Conservation (phyloP, 768 basidiomycete genomes). For the Gautieria morchelliformis region DNA sequence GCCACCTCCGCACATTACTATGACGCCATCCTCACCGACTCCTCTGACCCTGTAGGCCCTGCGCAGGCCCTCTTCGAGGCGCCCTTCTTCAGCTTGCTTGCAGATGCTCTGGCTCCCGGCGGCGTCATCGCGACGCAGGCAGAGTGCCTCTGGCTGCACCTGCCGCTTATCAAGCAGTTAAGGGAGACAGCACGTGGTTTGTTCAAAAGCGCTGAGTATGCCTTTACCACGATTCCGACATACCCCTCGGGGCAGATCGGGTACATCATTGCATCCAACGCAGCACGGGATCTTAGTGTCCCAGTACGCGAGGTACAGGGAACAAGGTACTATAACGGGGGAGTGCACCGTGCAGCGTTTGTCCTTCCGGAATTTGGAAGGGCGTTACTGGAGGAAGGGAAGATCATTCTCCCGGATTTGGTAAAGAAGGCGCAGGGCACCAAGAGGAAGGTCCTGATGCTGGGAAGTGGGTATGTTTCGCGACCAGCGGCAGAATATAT, state of each 20-base stretch:
- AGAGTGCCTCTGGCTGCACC: conserved; percentile 92
- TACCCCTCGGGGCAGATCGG: conserved; percentile 99
- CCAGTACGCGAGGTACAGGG: conserved; percentile 62
- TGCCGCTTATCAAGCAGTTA: conserved; percentile 74
- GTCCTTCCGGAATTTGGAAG: conserved; percentile 89
- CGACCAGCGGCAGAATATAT: conserved; percentile 95
- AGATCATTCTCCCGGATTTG: conserved; percentile 64
- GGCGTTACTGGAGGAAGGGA: conserved; percentile 60
- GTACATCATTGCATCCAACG: conserved; percentile 77
- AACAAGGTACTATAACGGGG: conserved; percentile 79
- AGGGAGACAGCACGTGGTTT: conserved; percentile 56
- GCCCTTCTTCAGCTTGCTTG: conserved; percentile 91
- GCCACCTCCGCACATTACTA: conserved; percentile 60
- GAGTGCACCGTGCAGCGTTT: conserved; percentile 76
- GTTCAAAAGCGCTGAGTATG: conserved; percentile 82
- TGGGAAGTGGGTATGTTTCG: conserved; percentile 94
- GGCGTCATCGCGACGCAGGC: conserved; percentile 94
- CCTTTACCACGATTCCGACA: conserved; percentile 93
- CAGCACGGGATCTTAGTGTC: conserved; percentile 52
- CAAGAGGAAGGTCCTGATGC: conserved; percentile 57
- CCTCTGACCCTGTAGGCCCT: conserved; percentile 95
- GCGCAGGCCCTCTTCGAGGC: conserved; percentile 92
- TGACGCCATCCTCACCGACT: conserved; percentile 98
- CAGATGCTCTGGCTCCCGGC: conserved; percentile 80
- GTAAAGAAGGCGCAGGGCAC: conserved; percentile 43